These are phyloP conservation scores for Plasmodium adleri DNA, from an alignment of 169 alveolate genomes.

Conservation along the genomic window DNA sequence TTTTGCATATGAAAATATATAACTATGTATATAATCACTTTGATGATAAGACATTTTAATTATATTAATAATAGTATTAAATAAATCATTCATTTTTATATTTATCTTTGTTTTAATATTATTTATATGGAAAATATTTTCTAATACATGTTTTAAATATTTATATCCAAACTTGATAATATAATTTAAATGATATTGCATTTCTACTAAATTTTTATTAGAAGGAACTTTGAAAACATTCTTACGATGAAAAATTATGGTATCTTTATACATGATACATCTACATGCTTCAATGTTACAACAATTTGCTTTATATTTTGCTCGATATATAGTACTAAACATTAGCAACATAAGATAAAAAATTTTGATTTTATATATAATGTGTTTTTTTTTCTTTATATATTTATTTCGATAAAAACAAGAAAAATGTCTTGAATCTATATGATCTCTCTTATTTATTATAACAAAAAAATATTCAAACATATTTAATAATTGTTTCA, in stretches of 20 bases:
- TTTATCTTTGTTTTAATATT: not conserved
- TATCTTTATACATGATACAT: not conserved
- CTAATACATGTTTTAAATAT: not conserved
- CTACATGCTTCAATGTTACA: not conserved
- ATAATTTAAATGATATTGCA: not conserved
- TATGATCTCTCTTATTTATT: slow-evolving; percentile 11
- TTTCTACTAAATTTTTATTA: not conserved
- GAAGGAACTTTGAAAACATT: not conserved
- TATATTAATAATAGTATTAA: not conserved
- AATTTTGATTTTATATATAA: slow-evolving; percentile 4
- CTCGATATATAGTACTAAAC: slow-evolving; percentile 10
- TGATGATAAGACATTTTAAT: slow-evolving; percentile 6
- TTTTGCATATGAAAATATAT: slow-evolving; percentile 17
- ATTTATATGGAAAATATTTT: slow-evolving; percentile 3
- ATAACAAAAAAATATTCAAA: slow-evolving; percentile 21
- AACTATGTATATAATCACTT: slow-evolving; percentile 27
- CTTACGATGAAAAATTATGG: slow-evolving; percentile 8
- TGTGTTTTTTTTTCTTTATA: slow-evolving; percentile 18
- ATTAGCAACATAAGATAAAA: slow-evolving; percentile 9
- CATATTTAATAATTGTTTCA: slow-evolving; percentile 20
- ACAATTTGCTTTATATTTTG: not conserved
- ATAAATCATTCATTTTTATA: slow-evolving; percentile 12
- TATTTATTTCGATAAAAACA: slow-evolving; percentile 54
- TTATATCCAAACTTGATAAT: slow-evolving; percentile 8
- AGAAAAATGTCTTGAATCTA: slow-evolving; percentile 29